Conservation (phyloP, 2,329 filamentous ascomycete species). For the Pseudocercospora crystallina region DNA sequence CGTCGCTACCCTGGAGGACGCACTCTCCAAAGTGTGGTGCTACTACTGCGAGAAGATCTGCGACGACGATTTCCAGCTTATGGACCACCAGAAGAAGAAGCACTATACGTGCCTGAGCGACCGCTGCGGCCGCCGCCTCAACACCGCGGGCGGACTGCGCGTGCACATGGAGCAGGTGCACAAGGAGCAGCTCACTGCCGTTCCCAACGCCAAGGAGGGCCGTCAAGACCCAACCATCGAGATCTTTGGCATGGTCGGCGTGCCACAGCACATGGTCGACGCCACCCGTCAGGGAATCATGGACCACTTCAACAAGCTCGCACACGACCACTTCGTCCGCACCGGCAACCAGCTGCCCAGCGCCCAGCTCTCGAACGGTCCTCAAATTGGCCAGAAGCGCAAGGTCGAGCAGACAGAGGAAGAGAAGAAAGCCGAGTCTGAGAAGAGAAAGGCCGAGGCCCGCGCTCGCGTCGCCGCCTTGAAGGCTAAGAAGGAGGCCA, state of each 20-base stretch:
- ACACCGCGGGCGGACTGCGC: slow-evolving; percentile 91
- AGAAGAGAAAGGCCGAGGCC: no score
- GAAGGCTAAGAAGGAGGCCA: no score
- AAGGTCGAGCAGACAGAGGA: no score
- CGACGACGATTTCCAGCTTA: slow-evolving; percentile 93
- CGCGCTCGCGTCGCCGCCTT: no score
- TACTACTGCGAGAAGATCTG: slow-evolving; percentile 99
- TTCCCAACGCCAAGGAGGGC: slow-evolving; percentile 90
- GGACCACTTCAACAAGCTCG: slow-evolving; percentile 78
- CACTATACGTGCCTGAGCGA: slow-evolving; percentile 86
- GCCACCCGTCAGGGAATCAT: slow-evolving; percentile 85
- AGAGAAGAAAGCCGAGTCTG: no score
- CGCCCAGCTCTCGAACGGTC: not conserved
- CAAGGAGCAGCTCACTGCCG: slow-evolving; percentile 82
- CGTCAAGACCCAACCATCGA: slow-evolving; percentile 84
- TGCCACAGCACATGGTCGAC: slow-evolving; percentile 80
- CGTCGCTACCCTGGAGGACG: slow-evolving; percentile 82
- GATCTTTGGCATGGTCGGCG: slow-evolving; percentile 98
- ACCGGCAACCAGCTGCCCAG: slow-evolving; percentile 78
- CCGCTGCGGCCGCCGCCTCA: slow-evolving; percentile 79
- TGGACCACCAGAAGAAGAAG: slow-evolving; percentile 98
- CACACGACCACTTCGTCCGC: slow-evolving; percentile 75
- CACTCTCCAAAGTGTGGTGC: slow-evolving; percentile 87
- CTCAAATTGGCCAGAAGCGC: no score
- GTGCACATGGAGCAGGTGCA: slow-evolving; percentile 99